Base-by-base conservation (phyloP, 2,329 filamentous ascomycete genomes). In the Colletotrichum brevisporum region DNA sequence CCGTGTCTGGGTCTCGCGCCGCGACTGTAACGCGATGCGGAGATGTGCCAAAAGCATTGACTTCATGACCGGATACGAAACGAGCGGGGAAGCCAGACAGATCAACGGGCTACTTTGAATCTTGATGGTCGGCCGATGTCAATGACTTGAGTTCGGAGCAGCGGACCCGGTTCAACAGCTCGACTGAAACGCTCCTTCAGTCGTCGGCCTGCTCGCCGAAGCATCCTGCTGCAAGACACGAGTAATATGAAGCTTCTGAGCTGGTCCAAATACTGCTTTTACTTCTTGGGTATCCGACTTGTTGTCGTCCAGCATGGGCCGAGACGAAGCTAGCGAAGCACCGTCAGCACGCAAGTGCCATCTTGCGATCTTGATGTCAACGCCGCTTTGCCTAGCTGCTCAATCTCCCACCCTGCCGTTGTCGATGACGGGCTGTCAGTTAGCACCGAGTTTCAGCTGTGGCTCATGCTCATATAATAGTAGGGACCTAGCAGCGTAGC, bases 391-490 rank as follows among this genome's bases (percentile, higher is more conserved):
- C 27, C 53, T 45, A 36, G 48, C 43, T n/a, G 53, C 26, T 58
- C 41, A 24, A 54, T 54, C 50, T 67, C 43, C 36, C 47, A 56
- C 55, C 43, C 63, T 50, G 63, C 50, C 55, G 36, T 68, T 54
- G 47, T 67, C 43, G 45, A 54, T 58, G 24, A 59, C 54, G 61
- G 61, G 27, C 31, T 58, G 16, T n/a, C 27, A 55, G 50, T 65
- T 67, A 45, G 43, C 69, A 73, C 60, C 71, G 57, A 67, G 71
- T 73, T 77, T 80, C 78, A 81, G 78, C 79, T 78, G 78, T 79
- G 79, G 79, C 79, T 78, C 75, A 72, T 75, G 74, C 71, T 73
- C 70, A 68, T 70, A 71, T 74, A 2, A 24, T 24, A 24, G 21
- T 2, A 24, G 21, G 21, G 2, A 24, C 21, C 21, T 24, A 73